Conservation (phyloP, 352 stramenopile genomes). For the Globisporangium carolinianum region DNA sequence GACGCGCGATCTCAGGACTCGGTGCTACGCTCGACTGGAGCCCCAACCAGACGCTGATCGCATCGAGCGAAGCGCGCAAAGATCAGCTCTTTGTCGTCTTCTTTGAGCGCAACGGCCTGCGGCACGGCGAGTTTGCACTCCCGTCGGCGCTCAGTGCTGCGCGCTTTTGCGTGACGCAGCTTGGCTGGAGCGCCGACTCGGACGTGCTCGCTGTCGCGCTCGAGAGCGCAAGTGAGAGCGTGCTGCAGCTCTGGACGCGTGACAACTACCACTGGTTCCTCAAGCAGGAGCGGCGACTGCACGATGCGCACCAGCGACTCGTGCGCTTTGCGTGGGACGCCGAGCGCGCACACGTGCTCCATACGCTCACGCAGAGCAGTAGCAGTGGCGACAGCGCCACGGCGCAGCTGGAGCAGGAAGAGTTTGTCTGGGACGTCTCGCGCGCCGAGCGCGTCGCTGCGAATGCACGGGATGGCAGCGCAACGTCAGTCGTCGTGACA, state of each 20-base stretch:
- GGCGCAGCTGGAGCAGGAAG: conserved; percentile 29
- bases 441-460: conserved; percentile 10
- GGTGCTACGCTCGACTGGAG: conserved; percentile 51
- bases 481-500: conserved; percentile 29
- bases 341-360: conserved; percentile 33
- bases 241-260: conserved; percentile 67
- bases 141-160: conserved; percentile 26
- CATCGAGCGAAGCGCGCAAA: conserved; percentile 50
- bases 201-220: conserved; percentile 64
- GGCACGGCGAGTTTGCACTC: conserved; percentile 71
- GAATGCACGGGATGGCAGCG: conserved; percentile 1
- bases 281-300: conserved; percentile 52
- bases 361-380: conserved; percentile 18
- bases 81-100: conserved; percentile 62
- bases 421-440: conserved; percentile 46
- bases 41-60: conserved; percentile 69
- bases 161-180: conserved; percentile 18
- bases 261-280: conserved; percentile 85
- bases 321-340: conserved; percentile 49
- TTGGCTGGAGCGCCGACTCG: conserved; percentile 61
- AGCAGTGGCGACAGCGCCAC: conserved; percentile 9
- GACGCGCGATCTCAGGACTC: conserved; percentile 38
- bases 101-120: conserved; percentile 79
- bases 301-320: conserved; percentile 13
- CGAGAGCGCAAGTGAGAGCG: conserved; percentile 6